Percentiles rank a stretch among this genome's conserved stretches.
Evolutionary conservation across 306 rosid species (phyloP).

Genomic region (Cotoneaster glaucophyllus): DNA sequence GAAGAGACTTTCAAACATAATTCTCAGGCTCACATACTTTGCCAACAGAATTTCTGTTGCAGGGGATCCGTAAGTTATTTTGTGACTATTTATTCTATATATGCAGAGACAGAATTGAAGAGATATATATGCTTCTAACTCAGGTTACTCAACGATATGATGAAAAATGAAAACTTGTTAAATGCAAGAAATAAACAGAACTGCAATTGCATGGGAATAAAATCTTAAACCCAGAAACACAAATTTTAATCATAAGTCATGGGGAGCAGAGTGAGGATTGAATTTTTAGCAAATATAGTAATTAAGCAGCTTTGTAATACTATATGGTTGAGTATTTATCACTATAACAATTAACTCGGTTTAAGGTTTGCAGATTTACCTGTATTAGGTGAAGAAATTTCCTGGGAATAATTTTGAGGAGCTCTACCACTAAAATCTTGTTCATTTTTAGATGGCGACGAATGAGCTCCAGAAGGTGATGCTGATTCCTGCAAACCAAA

Average conservation of each 20-base stretch:
- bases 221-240: neutral
- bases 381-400: conserved; percentile 54
- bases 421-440: conserved; percentile 34
- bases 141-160: neutral
- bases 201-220: neutral
- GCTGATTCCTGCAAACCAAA: conserved; percentile 47
- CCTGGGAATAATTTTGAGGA: conserved; percentile 42
- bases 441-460: conserved; percentile 49
- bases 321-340: neutral
- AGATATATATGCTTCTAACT: neutral
- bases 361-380: conserved; percentile 33
- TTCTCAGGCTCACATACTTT: neutral
- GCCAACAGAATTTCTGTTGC: neutral
- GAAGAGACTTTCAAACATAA: neutral
- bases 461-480: conserved; percentile 54
- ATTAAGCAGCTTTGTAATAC: neutral
- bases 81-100: neutral
- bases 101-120: neutral
- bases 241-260: neutral
- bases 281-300: neutral
- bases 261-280: neutral
- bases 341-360: neutral
- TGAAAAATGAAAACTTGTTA: neutral
- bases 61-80: neutral
- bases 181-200: neutral